Base-by-base conservation (phyloP, 225 moss, liverwort and hornwort genomes). In the Antitrichia curtipendula region DNA sequence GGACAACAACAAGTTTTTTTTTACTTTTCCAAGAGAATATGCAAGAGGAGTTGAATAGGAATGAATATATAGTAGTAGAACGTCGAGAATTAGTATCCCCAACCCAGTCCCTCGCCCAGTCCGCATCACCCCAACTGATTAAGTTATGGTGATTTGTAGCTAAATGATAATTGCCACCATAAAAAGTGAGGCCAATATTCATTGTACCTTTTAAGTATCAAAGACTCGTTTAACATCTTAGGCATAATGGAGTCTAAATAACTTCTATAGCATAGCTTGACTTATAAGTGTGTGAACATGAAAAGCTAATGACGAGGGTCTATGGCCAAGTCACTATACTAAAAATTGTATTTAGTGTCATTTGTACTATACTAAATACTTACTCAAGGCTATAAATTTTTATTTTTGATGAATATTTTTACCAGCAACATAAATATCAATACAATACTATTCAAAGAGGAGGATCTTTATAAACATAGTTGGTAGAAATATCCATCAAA, bases 301-400 rank as follows among this genome's bases (percentile, higher is more conserved):
- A 47, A 73, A 71, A 31, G 0, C 19, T 29, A 45, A 0, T 72
- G 72, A 29, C 3, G 0, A 72, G 10, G 15, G 0, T 45, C 0
- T 0, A 0, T 7, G 1, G 29, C 18, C 0, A 73, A 31, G 19
- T 47, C 7, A 73, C 7, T 47, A 12, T 1, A 73, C 19, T 18
- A 19, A 47, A 73, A 73, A 10, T 0, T 18, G 0, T 45, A 18
- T 18, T 47, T 18, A 10, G 7, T 47, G 1, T 29, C 18, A 45
- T 10, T n/a, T n/a, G n/a, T n/a, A n/a, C 29, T 0, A 29, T 17
- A 29, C 9, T 16, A 27, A 27, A 0, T 45, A 45, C 5, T 45
- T 29, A 17, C 5, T 45, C 1, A 45, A 29, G 0, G 3, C 10
- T 45, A 16, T 16, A 9, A 9, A 0, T 71, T 28, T 6, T 45